phyloP scores from a whole-genome alignment of 148 eudicot genomes.

The Fagopyrum tataricum region DNA sequence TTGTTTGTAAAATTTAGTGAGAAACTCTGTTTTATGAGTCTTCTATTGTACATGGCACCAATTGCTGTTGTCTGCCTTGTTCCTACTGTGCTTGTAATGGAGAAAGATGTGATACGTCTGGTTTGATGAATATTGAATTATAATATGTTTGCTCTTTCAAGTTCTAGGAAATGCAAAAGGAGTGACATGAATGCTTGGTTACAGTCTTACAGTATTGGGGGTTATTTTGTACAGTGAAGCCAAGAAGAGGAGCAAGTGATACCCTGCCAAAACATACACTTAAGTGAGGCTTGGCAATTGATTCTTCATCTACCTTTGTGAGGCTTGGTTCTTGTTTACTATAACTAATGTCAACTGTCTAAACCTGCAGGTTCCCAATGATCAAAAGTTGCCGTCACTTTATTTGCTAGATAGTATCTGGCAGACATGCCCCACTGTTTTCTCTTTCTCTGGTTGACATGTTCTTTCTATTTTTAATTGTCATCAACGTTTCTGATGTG shows the following conservation, averaged over 20 bases:
- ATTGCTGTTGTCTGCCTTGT: conserved; percentile 14
- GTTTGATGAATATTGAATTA: background rate
- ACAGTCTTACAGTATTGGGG: conserved; percentile 35
- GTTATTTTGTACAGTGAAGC: conserved; percentile 41
- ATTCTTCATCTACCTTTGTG: background rate
- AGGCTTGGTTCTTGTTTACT: background rate
- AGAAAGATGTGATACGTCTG: background rate
- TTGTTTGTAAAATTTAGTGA: conserved; percentile 1
- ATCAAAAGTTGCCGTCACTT: conserved; percentile 91
- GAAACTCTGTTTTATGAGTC: conserved; percentile 11
- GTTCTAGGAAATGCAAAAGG: conserved; percentile 48
- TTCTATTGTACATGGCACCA: conserved; percentile 14
- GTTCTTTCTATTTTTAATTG: background rate
- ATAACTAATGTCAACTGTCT: conserved; percentile 8
- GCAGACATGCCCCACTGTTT: background rate
- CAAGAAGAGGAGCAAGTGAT: conserved; percentile 37
- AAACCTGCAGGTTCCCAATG: conserved; percentile 85
- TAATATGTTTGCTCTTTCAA: conserved; percentile 4
- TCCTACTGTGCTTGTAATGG: conserved; percentile 10
- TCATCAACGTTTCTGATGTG: background rate
- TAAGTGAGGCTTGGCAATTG: background rate
- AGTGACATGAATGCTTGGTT: conserved; percentile 43
- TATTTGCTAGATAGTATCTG: conserved; percentile 97
- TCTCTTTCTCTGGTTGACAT: background rate
- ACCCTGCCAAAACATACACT: conserved; percentile 2